Percentiles rank a stretch among this genome's conserved stretches.
Evolutionary conservation across 2,329 filamentous ascomycete species (phyloP).

Genomic region (Metarhizium sp.): DNA sequence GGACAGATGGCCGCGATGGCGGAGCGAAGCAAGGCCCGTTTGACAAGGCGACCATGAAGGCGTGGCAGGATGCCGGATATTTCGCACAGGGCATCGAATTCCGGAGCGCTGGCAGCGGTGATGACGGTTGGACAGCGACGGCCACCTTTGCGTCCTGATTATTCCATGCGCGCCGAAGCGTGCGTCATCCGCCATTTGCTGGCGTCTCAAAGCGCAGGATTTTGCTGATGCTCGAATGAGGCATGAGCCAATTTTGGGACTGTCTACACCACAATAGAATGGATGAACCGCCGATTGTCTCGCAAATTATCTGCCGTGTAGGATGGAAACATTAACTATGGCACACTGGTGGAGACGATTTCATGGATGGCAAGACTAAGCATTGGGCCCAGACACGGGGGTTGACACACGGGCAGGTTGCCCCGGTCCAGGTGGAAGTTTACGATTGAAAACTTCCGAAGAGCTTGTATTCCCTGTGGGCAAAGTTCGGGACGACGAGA

Average conservation of each 20-base stretch:
- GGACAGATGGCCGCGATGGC: constrained; percentile 79
- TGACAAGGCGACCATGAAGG: constrained; percentile 74
- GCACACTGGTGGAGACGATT: neutral
- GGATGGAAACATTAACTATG: neutral
- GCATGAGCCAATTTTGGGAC: too few species aligned
- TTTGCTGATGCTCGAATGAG: neutral
- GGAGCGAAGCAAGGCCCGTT: constrained; percentile 78
- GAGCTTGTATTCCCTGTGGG: constrained; percentile 1
- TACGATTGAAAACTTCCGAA: neutral
- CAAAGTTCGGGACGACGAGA: constrained; percentile 2
- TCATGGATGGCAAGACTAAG: neutral
- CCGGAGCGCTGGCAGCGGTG: constrained; percentile 45
- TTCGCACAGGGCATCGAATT: constrained; percentile 88
- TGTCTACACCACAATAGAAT: neutral
- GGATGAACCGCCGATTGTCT: neutral
- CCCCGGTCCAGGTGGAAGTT: neutral
- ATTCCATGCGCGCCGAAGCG: neutral
- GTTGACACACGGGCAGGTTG: neutral
- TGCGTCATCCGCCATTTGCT: neutral
- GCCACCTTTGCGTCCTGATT: constrained; percentile 37
- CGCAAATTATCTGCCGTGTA: neutral
- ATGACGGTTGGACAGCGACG: constrained; percentile 40
- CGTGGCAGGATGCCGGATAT: constrained; percentile 87
- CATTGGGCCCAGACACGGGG: neutral
- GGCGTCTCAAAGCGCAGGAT: neutral